phyloP scores from a whole-genome alignment of 257 asterid species.

The Scutellaria baicalensis region DNA sequence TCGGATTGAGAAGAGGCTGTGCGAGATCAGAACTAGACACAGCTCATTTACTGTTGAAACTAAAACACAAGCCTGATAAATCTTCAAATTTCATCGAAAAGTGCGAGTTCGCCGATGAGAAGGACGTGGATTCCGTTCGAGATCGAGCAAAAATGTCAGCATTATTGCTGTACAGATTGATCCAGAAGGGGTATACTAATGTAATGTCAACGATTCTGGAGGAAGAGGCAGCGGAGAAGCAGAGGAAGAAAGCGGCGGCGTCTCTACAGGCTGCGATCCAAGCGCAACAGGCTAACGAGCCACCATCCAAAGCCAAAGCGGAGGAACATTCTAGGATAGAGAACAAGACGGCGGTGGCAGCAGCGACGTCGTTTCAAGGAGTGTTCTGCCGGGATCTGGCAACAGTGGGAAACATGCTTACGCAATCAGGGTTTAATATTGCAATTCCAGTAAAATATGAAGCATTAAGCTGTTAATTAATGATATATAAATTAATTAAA shows the following conservation, averaged over 20 bases:
- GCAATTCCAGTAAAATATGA: conserved; percentile 70
- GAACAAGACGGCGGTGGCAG: background rate
- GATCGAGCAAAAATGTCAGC: conserved; percentile 78
- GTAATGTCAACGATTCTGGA: conserved; percentile 49
- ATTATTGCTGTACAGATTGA: conserved; percentile 63
- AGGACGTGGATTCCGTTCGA: conserved; percentile 57
- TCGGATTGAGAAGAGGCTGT: conserved; percentile 78
- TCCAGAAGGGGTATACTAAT: conserved; percentile 67
- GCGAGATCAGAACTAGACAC: conserved; percentile 76
- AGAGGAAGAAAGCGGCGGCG: conserved; percentile 48
- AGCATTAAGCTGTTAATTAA: conserved; percentile 62
- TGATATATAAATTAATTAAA: background rate
- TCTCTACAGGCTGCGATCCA: conserved; percentile 28
- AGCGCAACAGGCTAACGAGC: conserved; percentile 22
- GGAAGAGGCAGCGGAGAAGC: conserved; percentile 59
- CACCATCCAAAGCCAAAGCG: background rate
- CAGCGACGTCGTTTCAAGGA: conserved; percentile 57
- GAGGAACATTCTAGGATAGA: conserved; percentile 8
- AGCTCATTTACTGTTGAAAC: conserved; percentile 66
- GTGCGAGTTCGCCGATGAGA: conserved; percentile 76
- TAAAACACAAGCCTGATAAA: conserved; percentile 84
- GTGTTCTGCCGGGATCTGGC: conserved; percentile 84
- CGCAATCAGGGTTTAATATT: conserved; percentile 67
- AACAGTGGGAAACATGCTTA: conserved; percentile 56
- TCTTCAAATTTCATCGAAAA: conserved; percentile 60